A percentile compares a stretch with the other conserved stretches of the same genome.
phyloP scores from a whole-genome alignment of 257 asterid species.

The Catharanthus roseus region DNA sequence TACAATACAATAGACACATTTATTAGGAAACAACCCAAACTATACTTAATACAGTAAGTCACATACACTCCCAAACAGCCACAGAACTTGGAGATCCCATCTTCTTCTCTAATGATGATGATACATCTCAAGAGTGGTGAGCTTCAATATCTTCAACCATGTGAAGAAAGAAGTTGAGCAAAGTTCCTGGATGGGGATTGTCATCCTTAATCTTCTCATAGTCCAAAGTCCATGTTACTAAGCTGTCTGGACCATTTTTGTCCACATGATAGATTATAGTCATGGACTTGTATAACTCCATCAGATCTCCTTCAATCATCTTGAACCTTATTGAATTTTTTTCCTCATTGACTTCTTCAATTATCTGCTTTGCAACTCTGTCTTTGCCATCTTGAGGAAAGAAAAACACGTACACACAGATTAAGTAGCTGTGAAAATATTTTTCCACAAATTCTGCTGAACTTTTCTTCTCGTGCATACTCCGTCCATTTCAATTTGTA shows the following conservation, averaged over 20 bases:
- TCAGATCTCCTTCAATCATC: constrained; percentile 11
- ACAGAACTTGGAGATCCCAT: no score
- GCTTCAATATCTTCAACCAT: neutral
- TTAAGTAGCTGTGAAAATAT: no score
- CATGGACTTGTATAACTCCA: constrained; percentile 14
- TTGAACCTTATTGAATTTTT: constrained; percentile 15
- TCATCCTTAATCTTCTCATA: constrained; percentile 21
- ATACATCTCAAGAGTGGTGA: no score
- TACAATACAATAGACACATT: no score
- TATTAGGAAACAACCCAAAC: no score
- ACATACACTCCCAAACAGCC: no score
- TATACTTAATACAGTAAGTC: no score
- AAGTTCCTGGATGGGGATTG: constrained; percentile 6
- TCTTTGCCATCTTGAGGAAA: constrained; percentile 12
- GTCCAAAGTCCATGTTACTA: constrained; percentile 14
- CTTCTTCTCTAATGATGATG: no score
- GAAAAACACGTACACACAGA: no score
- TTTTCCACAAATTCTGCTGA: no score
- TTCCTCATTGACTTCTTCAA: constrained; percentile 11
- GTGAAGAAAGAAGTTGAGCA: constrained; percentile 9
- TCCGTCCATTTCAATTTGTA: no score
- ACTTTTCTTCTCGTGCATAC: no score
- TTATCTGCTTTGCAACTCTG: neutral
- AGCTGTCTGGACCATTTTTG: neutral
- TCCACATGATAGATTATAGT: constrained; percentile 7